These are phyloP conservation scores for Populus deltoides DNA, from an alignment of 345 rosid species.

Conservation along the genomic window DNA sequence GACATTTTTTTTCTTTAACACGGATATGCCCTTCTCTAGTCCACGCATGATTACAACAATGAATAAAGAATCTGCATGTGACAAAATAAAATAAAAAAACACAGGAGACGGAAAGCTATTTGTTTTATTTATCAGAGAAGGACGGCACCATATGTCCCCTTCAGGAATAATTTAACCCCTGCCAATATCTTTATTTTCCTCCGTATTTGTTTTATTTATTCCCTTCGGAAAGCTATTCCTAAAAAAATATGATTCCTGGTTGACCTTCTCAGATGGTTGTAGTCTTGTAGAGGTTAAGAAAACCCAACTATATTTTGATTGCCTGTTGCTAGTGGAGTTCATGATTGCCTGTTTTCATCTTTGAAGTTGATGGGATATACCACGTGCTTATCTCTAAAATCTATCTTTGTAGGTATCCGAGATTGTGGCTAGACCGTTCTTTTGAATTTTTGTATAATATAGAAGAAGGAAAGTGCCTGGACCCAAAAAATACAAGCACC, in stretches of 20 bases:
- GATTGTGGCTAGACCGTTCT: no score
- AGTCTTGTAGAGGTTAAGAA: background rate
- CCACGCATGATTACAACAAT: background rate
- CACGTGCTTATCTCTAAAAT: no score
- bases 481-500: no score
- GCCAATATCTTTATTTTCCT: background rate
- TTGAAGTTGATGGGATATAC: no score
- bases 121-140: background rate
- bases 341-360: no score
- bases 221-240: background rate
- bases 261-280: background rate
- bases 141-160: background rate
- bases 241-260: background rate
- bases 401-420: no score
- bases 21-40: background rate
- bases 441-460: no score
- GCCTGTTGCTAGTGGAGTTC: no score
- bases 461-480: background rate
- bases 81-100: accelerated
- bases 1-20: no score
- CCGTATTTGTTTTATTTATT: background rate
- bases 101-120: background rate
- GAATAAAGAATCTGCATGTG: background rate
- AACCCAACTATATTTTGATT: background rate
- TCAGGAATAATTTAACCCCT: background rate